Base-by-base conservation (phyloP, 2,329 filamentous ascomycete genomes). In the Coccinonectria pachysandricola region DNA sequence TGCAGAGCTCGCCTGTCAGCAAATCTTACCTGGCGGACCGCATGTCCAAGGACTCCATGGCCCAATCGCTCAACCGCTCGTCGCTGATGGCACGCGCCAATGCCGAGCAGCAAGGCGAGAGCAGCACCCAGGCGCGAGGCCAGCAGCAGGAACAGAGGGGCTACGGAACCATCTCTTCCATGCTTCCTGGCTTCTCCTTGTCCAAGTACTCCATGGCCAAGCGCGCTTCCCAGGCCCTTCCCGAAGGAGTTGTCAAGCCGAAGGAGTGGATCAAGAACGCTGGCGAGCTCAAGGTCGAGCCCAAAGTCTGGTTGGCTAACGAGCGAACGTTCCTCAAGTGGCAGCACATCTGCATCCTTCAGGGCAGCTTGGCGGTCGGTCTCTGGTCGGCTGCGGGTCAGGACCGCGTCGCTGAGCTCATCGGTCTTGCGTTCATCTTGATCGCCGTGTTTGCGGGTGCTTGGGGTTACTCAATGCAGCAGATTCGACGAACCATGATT, bases 281-380 rank as follows among this genome's bases (percentile, higher is more conserved):
- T 17, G 88, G 91, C 3, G 82, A 86, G 18, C 71, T 96, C 39
- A 81, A 86, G 50, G 85, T 98, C 31, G 91, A 98, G 60, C 86
- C 85, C 35, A 98, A 98, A 59, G 88, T 98, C 15, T 98, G 91
- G 88, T 77, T 98, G 31, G 91, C 91, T 28, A 98, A 98, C 56
- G 88, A 98, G 60, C 79, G 91, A 35, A 98, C 91, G 0, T 98
- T 95, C 52, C 79, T 98, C 56, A 96, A 95, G 57, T 98, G 91
- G 91, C 84, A 96, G 62, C 87, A 96, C 54, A 86, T 98, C 46
- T 79, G 76, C 35, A 75, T 98, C 24, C 67, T 98, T 9, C 75
- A 98, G 13, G 87, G 86, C 19, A 77, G 79, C 12, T 60, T 98
- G 15, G 83, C 84, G 1, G 62, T 98, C 8, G 83, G 79, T 12